Base-by-base conservation (phyloP, 1,284 basidiomycete genomes). In the Abortiporus biennis region DNA sequence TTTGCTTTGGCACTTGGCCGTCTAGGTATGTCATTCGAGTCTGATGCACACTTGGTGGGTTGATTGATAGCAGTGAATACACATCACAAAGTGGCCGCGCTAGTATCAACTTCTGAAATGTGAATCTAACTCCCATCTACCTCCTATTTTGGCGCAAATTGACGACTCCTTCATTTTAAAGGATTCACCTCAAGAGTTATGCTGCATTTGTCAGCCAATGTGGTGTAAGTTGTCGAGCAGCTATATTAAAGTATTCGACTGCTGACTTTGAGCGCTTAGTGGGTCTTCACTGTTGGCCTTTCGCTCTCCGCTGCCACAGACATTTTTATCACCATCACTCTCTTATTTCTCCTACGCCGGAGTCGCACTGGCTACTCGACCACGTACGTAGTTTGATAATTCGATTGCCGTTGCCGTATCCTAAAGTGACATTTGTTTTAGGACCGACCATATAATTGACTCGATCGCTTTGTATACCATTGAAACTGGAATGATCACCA, bases 251-350 rank as follows among this genome's bases (percentile, higher is more conserved):
- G 27, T 9, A 9, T 9, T 9, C n/a, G n/a, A n/a, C 9, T 9
- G 27, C 9, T 30, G n/a, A 9, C n/a, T n/a, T 17, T 22, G 38
- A 8, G 11, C 24, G n/a, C 17, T 8, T 36, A 73, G 72, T 77
- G 74, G 73, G 54, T 74, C 16, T 76, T 76, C 46, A 77, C 74
- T 0, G 48, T 64, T 1, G 73, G 74, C 27, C 57, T 76, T 1
- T 66, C 68, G 0, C 57, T 76, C 12, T 74, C 74, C 0, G 66
- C 68, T 0, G 57, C 56, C 2, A 64, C 72, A 4, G 73, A 76
- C 50, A 45, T 76, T 20, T 47, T 74, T 13, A 73, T 76, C 37
- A 72, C 74, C 1, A 55, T 47, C 0, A 63, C 62, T 2, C 65
- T 76, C 31, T 68, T 72, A 17, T 56, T 63, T 34, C 66, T 75